Evolutionary conservation across 2,329 filamentous ascomycete genomes (phyloP).

Genomic region (Cadophora malorum): DNA sequence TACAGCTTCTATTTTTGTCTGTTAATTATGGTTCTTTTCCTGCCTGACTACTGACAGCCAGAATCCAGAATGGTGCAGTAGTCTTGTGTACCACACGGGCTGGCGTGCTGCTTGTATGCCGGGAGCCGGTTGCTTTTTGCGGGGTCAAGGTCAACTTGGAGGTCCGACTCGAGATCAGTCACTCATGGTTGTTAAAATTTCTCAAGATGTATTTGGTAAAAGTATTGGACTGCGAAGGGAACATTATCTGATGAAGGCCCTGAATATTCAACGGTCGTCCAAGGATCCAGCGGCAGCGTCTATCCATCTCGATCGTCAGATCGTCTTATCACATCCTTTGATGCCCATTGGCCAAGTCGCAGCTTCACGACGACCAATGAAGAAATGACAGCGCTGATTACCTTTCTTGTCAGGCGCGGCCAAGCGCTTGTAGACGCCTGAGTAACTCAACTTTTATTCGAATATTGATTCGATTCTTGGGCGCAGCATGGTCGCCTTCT

Average conservation of each 20-base stretch:
- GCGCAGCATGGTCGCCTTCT: background rate
- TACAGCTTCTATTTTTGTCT: constrained; percentile 17
- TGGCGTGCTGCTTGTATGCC: background rate
- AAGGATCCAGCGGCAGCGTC: constrained; percentile 7
- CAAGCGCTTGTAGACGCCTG: constrained; percentile 13
- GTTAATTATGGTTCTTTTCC: constrained; percentile 14
- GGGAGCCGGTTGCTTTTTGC: background rate
- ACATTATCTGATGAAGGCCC: too few relatives aligned
- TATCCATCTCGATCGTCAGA: constrained; percentile 7
- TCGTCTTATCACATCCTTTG: background rate
- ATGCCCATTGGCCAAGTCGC: background rate
- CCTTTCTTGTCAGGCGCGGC: background rate
- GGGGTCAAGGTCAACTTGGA: too few relatives aligned
- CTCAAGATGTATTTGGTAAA: too few relatives aligned
- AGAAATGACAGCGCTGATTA: constrained; percentile 5
- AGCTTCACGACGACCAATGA: background rate
- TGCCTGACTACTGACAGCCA: too few relatives aligned
- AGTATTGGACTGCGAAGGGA: too few relatives aligned
- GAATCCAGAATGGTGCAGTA: background rate
- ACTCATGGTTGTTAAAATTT: too few relatives aligned
- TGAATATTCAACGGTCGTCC: background rate
- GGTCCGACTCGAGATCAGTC: too few relatives aligned
- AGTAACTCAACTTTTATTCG: background rate
- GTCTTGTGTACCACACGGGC: background rate
- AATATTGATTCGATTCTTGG: background rate